phyloP scores from a whole-genome alignment of 2,329 filamentous ascomycete genomes.

The Fusarium sp. region DNA sequence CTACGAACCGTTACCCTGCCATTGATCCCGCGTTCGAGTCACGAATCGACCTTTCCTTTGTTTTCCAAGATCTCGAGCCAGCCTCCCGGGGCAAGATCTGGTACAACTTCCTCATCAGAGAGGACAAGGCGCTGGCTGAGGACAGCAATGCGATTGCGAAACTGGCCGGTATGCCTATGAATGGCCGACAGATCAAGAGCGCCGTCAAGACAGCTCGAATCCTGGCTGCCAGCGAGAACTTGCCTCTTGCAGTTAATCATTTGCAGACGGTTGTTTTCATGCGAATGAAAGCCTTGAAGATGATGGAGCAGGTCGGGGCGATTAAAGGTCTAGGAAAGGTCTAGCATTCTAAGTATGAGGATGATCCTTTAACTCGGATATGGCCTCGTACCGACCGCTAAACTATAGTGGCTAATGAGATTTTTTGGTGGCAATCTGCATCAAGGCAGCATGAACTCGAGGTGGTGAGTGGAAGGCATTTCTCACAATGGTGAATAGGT shows the following conservation, averaged over 20 bases:
- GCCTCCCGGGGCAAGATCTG: conserved; percentile 36
- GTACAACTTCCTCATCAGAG: conserved; percentile 8
- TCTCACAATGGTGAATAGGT: not conserved
- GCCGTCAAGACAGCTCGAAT: conserved; percentile 11
- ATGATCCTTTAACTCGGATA: not conserved
- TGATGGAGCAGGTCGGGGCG: not conserved
- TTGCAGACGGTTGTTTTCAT: conserved; percentile 7
- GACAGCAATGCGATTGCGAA: not conserved
- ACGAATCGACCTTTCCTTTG: conserved; percentile 53
- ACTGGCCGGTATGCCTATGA: not conserved
- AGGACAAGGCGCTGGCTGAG: not conserved
- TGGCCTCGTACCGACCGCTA: not conserved
- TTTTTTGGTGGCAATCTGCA: not conserved
- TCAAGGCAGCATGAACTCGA: not conserved
- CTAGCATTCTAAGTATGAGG: not conserved
- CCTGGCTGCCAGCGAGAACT: not conserved
- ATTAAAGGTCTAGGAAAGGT: not conserved
- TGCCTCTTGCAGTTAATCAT: not conserved
- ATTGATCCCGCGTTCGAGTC: conserved; percentile 55
- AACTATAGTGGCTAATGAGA: not conserved
- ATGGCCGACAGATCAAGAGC: conserved; percentile 35
- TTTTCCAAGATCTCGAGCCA: conserved; percentile 43
- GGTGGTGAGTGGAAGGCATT: not conserved
- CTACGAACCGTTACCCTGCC: conserved; percentile 51
- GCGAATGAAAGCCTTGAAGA: not conserved